phyloP scores from a whole-genome alignment of 2,329 filamentous ascomycete species.

The Didymella exigua region DNA sequence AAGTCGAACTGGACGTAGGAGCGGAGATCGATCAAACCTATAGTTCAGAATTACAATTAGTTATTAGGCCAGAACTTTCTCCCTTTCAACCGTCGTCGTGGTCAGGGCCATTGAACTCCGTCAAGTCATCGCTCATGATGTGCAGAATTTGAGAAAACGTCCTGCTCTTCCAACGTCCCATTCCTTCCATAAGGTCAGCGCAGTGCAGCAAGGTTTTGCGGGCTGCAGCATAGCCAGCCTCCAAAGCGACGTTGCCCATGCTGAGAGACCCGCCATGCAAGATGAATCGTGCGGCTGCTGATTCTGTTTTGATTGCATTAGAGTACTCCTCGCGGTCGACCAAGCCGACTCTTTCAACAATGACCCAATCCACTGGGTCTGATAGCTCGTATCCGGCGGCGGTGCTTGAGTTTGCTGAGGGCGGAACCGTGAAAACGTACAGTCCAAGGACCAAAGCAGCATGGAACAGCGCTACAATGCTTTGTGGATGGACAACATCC shows the following conservation, averaged over 20 bases:
- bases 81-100: slow-evolving; percentile 7
- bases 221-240: slow-evolving; percentile 59
- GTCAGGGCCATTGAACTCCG: slow-evolving; percentile 34
- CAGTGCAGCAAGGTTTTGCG: slow-evolving; percentile 58
- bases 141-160: slow-evolving; percentile 59
- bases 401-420: slow-evolving; percentile 29
- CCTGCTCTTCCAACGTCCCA: slow-evolving; percentile 58
- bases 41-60: not conserved
- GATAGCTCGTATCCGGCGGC: slow-evolving; percentile 53
- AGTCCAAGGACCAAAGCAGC: slow-evolving; percentile 59
- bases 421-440: slow-evolving; percentile 57
- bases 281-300: slow-evolving; percentile 52
- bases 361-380: slow-evolving; percentile 58
- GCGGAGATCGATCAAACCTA: too few relatives aligned
- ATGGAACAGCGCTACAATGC: slow-evolving; percentile 57
- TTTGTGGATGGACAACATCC: slow-evolving; percentile 59
- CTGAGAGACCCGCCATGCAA: slow-evolving; percentile 56
- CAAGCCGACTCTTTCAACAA: slow-evolving; percentile 55
- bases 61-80: not conserved
- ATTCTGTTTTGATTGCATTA: slow-evolving; percentile 36
- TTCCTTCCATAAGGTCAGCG: slow-evolving; percentile 59
- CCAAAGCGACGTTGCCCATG: slow-evolving; percentile 55
- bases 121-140: slow-evolving; percentile 60
- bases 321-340: slow-evolving; percentile 40
- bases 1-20: slow-evolving; percentile 20